phyloP scores from a whole-genome alignment of 2,329 filamentous ascomycete genomes.

The Arthrobotrys sinensis region DNA sequence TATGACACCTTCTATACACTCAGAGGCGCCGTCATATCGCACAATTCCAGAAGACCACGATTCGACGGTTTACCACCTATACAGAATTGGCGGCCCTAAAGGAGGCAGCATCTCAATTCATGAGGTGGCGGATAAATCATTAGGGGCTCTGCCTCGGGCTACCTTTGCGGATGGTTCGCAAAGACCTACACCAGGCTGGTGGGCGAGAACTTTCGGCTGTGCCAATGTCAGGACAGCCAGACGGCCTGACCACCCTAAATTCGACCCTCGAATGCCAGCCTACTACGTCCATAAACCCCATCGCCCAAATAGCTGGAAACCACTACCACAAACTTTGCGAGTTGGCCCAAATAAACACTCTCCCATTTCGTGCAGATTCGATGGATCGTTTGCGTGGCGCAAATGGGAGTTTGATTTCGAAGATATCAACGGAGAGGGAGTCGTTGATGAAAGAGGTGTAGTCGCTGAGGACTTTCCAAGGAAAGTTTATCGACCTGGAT shows the following conservation, averaged over 20 bases:
- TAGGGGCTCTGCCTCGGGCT: constrained; percentile 35
- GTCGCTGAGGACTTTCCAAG: constrained; percentile 45
- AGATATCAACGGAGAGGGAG: constrained; percentile 58
- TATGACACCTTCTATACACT: constrained; percentile 42
- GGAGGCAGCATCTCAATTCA: constrained; percentile 42
- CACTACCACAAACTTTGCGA: constrained; percentile 41
- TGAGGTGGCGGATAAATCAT: constrained; percentile 45
- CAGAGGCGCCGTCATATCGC: constrained; percentile 56
- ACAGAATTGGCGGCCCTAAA: constrained; percentile 26
- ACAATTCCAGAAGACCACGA: constrained; percentile 55
- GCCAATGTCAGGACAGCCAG: constrained; percentile 36
- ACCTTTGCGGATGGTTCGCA: constrained; percentile 49
- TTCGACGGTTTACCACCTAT: constrained; percentile 55
- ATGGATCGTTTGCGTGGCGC: constrained; percentile 45
- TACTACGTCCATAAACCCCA: constrained; percentile 54
- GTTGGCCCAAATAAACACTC: constrained; percentile 47
- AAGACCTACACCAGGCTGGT: constrained; percentile 41
- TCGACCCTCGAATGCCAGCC: constrained; percentile 51
- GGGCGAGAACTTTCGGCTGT: constrained; percentile 26
- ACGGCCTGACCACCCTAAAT: constrained; percentile 43
- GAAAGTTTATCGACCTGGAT: constrained; percentile 6
- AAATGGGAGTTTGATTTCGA: constrained; percentile 57
- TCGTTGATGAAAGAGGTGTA: constrained; percentile 57
- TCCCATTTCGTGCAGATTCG: constrained; percentile 55
- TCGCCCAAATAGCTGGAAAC: constrained; percentile 7